Evolutionary conservation across 73 alveolate species (phyloP), one percentile per base, ranked within the genome.

Genomic region (Uronychia binucleata): DNA sequence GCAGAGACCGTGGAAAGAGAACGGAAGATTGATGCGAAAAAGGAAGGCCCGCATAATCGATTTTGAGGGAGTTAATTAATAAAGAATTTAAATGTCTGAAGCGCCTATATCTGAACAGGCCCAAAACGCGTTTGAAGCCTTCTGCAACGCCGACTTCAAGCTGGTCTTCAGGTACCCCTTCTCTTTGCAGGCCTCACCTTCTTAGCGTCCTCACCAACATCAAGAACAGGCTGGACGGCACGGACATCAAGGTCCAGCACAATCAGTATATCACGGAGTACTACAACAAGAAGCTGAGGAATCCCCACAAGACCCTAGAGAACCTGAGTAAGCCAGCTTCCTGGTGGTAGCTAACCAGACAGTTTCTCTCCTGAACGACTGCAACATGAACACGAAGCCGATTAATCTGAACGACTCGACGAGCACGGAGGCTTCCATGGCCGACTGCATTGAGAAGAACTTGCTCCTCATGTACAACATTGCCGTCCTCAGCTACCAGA

Each of bases 401-500:
- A 46, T 46, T 11, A 46, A 19, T 46, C 67, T 46, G n/a, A 46
- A 46, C 19, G 67, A 46, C 19, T 46, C 67, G 19, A 46, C 67
- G 19, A 46, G 67, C 19, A 46, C 67, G 5, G 67, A 46, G 19
- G 67, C 67, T 46, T 46, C 67, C 67, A 46, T 46, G 5, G 67
- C 67, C n/a, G 67, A 46, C 19, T 46, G 67, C 19, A 11, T 46
- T 5, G 85, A 76, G 58, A 77, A 74, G 0, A 85, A 85, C 31
- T 34, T 84, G 0, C 76, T 85, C 26, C 86, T 85, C 11, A n/a
- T 85, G 30, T 85, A 85, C 77, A 85, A 85, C 77, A 77, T 85
- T 25, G 91, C 91, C 26, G 91, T 78, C 1, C 25, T 85, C 85
- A 85, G 91, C 75, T 85, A 85, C 77, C 59, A 85, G 59, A 28